phyloP scores from a whole-genome alignment of 352 stramenopile genomes.

The Globisporangium apiculatum region DNA sequence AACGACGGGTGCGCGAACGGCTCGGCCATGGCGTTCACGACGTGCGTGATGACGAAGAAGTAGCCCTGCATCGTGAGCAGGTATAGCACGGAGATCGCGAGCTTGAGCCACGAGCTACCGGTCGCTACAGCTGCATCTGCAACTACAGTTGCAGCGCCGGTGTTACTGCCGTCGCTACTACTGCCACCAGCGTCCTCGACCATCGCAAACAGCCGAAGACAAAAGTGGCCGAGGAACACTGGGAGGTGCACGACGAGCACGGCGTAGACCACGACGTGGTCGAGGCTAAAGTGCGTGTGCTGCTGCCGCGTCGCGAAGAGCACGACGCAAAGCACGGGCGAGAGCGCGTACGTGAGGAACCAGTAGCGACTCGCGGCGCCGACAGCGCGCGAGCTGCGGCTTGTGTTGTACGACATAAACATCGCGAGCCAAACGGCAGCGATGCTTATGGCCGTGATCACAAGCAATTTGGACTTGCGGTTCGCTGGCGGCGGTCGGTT shows the following conservation, averaged over 20 bases:
- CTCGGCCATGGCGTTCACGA: conserved; percentile 78
- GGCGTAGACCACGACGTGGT: conserved; percentile 70
- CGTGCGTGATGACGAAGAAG: conserved; percentile 76
- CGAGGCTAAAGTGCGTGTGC: conserved; percentile 38
- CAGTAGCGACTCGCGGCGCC: conserved; percentile 30
- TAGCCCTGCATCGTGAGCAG: conserved; percentile 79
- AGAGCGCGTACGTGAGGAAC: conserved; percentile 59
- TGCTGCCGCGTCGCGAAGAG: conserved; percentile 44
- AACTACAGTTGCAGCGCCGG: no score
- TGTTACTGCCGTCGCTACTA: no score
- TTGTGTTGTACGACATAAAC: conserved; percentile 58
- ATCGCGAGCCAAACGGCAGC: conserved; percentile 59
- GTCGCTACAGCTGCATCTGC: conserved; percentile 7
- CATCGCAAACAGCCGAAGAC: conserved; percentile 65
- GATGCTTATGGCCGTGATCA: conserved; percentile 32
- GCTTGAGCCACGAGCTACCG: conserved; percentile 49
- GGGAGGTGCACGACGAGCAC: conserved; percentile 70
- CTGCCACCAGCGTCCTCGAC: conserved; percentile 28
- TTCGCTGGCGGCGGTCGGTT: conserved; percentile 8
- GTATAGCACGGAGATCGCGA: conserved; percentile 69
- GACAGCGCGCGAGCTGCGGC: conserved; percentile 12
- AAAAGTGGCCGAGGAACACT: conserved; percentile 76
- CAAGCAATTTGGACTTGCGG: conserved; percentile 25
- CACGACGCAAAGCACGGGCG: conserved; percentile 48
- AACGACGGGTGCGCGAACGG: conserved; percentile 76